phyloP scores from a whole-genome alignment of 2,329 filamentous ascomycete species.

The Aspergillus candidus region DNA sequence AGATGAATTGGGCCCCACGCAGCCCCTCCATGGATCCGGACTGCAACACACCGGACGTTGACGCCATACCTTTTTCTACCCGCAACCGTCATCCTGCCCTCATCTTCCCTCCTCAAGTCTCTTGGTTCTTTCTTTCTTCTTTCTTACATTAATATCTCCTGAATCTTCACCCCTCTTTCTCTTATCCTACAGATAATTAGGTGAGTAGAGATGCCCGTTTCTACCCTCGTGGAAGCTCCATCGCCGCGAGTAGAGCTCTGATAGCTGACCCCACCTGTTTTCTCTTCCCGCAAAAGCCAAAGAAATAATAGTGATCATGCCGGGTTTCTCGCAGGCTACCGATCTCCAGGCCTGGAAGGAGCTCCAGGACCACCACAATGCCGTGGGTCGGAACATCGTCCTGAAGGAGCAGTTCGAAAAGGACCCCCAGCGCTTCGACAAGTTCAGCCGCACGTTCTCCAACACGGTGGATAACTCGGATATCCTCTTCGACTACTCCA shows the following conservation, averaged over 20 bases:
- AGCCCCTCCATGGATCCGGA: constrained; percentile 20
- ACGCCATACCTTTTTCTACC: constrained; percentile 12
- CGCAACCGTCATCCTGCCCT: constrained; percentile 4
- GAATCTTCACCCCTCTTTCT: constrained; percentile 6
- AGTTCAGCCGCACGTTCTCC: constrained; percentile 79
- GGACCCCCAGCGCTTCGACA: constrained; percentile 81
- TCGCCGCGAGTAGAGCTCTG: not conserved
- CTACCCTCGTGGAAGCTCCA: not conserved
- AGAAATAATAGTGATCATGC: constrained; percentile 24
- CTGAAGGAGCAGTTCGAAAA: constrained; percentile 89
- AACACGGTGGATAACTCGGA: constrained; percentile 73
- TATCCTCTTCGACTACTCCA: constrained; percentile 97
- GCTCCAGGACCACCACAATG: constrained; percentile 84
- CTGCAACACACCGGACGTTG: constrained; percentile 17
- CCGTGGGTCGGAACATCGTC: constrained; percentile 79
- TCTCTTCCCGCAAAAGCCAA: too few relatives aligned
- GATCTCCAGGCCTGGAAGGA: constrained; percentile 81
- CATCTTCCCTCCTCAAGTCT: constrained; percentile 7
- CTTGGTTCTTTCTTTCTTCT: constrained; percentile 6
- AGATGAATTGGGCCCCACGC: constrained; percentile 7
- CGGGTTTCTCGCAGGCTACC: constrained; percentile 62
- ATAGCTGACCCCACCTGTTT: too few relatives aligned
- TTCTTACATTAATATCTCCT: constrained; percentile 2
- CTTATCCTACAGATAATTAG: constrained; percentile 1
- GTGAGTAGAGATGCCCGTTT: not conserved